Percentiles rank a stretch among this genome's conserved stretches.
These are phyloP conservation scores for Fistulinella prunicolor DNA, from an alignment of 768 basidiomycete genomes.

Conservation along the genomic window DNA sequence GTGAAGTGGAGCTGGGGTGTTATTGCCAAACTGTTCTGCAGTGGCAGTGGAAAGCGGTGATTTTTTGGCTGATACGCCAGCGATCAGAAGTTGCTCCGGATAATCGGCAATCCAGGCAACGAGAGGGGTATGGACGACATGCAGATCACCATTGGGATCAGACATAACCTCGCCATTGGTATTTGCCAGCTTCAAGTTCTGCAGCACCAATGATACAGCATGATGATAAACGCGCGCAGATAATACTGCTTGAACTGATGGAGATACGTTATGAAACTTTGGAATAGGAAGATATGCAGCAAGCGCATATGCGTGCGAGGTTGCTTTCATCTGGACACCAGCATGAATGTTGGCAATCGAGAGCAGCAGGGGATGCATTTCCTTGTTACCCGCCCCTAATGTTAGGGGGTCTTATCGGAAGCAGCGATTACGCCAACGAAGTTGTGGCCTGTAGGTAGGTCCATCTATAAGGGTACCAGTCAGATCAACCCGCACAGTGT, in stretches of 20 bases:
- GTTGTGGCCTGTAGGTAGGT: not conserved
- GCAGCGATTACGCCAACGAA: not conserved
- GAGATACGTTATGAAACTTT: not conserved
- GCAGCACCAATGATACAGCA: constrained; percentile 28
- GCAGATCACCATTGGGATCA: constrained; percentile 15
- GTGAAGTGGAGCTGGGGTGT: not conserved
- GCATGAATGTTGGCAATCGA: constrained; percentile 1
- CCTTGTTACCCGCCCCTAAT: not conserved
- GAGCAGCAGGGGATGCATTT: not conserved
- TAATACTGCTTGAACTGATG: constrained; percentile 2
- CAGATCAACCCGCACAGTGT: no score
- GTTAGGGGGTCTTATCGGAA: not conserved
- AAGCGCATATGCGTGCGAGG: not conserved
- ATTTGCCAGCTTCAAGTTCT: constrained; percentile 29
- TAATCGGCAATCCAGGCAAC: constrained; percentile 16
- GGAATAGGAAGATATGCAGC: not conserved
- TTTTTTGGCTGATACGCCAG: constrained; percentile 2
- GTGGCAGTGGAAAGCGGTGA: constrained; percentile 14
- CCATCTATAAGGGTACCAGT: not conserved
- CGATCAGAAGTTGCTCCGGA: constrained; percentile 11
- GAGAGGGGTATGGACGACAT: constrained; percentile 3
- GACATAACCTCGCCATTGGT: constrained; percentile 26
- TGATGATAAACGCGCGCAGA: constrained; percentile 28
- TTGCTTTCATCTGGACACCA: not conserved
- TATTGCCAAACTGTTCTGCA: constrained; percentile 12